Evolutionary conservation across 148 eudicot genomes (phyloP).

Genomic region (Diospyros kaki): DNA sequence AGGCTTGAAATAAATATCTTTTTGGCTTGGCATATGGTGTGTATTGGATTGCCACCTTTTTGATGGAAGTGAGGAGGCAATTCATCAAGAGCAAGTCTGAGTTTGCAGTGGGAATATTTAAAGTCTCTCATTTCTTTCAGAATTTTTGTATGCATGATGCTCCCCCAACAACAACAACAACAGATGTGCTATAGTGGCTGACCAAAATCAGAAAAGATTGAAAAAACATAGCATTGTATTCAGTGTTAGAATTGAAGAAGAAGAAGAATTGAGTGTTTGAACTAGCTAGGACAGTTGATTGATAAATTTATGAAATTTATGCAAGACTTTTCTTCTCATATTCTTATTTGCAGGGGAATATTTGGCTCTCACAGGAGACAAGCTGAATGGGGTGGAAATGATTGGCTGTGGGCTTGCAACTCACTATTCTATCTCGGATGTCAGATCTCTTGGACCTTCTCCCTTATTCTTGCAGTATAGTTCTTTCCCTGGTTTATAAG

Average conservation of each 20-base stretch:
- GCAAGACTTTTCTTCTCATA: background rate
- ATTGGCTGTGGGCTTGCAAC: slow-evolving; percentile 90
- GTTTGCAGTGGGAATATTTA: no score
- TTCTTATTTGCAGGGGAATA: slow-evolving; percentile 63
- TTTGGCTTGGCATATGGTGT: no score
- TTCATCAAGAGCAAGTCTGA: no score
- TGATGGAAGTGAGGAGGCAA: no score
- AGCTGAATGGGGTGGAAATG: slow-evolving; percentile 84
- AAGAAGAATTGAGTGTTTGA: background rate
- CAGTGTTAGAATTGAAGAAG: background rate
- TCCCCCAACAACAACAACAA: no score
- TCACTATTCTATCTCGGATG: slow-evolving; percentile 62
- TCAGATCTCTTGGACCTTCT: slow-evolving; percentile 29
- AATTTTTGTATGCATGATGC: no score
- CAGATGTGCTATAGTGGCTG: no score
- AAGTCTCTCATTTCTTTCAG: no score
- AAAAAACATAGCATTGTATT: no score
- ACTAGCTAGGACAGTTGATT: background rate
- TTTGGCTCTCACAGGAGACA: slow-evolving; percentile 74
- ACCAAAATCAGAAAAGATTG: no score
- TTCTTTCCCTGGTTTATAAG: background rate
- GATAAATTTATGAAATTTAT: background rate
- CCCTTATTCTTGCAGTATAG: background rate
- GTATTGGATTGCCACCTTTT: no score
- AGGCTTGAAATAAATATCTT: no score